Percentiles rank a stretch among this genome's conserved stretches.
These are phyloP conservation scores for Botrytis pseudocinerea DNA, from an alignment of 2,329 filamentous ascomycete genomes.

Conservation along the genomic window DNA sequence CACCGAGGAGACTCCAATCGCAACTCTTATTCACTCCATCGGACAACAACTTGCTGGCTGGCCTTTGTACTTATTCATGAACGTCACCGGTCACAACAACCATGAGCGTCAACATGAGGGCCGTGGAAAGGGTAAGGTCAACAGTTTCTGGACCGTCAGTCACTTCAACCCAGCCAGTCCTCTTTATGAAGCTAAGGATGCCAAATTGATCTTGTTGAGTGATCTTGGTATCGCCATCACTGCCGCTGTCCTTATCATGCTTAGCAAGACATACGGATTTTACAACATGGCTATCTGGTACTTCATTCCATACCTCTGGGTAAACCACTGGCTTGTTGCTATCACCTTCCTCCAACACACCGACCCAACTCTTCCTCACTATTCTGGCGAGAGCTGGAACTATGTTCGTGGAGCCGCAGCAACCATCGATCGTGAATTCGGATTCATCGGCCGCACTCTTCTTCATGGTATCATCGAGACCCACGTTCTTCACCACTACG, in stretches of 20 bases:
- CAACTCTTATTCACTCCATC: constrained; percentile 72
- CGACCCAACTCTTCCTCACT: constrained; percentile 91
- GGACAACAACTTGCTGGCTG: constrained; percentile 89
- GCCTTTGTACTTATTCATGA: constrained; percentile 87
- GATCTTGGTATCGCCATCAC: constrained; percentile 72
- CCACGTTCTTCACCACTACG: constrained; percentile 98
- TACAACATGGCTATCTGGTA: constrained; percentile 93
- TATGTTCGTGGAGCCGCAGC: constrained; percentile 91
- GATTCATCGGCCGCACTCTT: constrained; percentile 72
- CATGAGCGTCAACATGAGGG: constrained; percentile 90
- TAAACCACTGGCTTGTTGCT: constrained; percentile 98
- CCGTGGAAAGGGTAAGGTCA: constrained; percentile 87
- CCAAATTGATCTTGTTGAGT: constrained; percentile 80
- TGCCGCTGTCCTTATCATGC: constrained; percentile 58
- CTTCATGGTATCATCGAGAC: constrained; percentile 22
- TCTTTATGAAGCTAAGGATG: constrained; percentile 88
- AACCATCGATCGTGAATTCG: constrained; percentile 96
- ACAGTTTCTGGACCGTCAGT: constrained; percentile 86
- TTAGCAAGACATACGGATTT: constrained; percentile 79
- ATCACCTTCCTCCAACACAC: constrained; percentile 98
- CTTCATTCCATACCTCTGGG: constrained; percentile 91
- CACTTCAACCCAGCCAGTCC: constrained; percentile 90
- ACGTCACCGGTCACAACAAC: constrained; percentile 95
- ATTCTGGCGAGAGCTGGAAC: constrained; percentile 83
- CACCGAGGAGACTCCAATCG: constrained; percentile 90